Base-by-base conservation (phyloP, 495 filamentous ascomycete species). In the Hypoxylon rickii region DNA sequence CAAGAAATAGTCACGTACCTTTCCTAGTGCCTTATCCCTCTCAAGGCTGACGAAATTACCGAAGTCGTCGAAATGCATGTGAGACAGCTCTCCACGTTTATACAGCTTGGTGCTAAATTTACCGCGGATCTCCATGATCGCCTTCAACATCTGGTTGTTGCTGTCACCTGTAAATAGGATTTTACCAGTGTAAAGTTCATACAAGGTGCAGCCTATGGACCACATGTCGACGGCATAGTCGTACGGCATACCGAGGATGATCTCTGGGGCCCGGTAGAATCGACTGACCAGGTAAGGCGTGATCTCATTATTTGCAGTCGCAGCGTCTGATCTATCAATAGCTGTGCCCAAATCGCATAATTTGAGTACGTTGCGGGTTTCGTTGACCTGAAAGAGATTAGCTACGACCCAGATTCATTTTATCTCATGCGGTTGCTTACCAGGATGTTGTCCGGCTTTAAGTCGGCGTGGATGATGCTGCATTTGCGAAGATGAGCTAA, bases 371-470 rank as follows among this genome's bases (percentile, higher is more conserved):
- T 88, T 96, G 43, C 89, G 87, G 40, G 79, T 82, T 58, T 96
- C 92, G 60, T 92, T 96, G 49, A 93, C 86, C 81, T 81, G 44
- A 3, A 44, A 16, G 40, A 21, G 22, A 61, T 77, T 70, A 77
- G 67, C 43, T 46, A 31, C 12, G 31, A 10, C 20, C 36, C 19
- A 22, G 31, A n/a, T n/a, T 7, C 3, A 21, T 8, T 10, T 12
- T 43, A 7, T 13, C 39, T 11, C 20, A 24, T 66, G 47, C 22
- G 26, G 19, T 37, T 37, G 11, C 76, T 54, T 68, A 81, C 86
- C 59, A 98, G 78, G 24, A 98, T 88, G 64, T 98, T 98, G 81
- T 98, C 94, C 3, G 94, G 94, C 68, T 98, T 98, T 55, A 98
- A 70, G 76, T 98, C 94, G 1, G 92, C 92, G 67, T 98, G 94